Conservation (phyloP, 2,329 filamentous ascomycete species). For the Neonectria faginata region DNA sequence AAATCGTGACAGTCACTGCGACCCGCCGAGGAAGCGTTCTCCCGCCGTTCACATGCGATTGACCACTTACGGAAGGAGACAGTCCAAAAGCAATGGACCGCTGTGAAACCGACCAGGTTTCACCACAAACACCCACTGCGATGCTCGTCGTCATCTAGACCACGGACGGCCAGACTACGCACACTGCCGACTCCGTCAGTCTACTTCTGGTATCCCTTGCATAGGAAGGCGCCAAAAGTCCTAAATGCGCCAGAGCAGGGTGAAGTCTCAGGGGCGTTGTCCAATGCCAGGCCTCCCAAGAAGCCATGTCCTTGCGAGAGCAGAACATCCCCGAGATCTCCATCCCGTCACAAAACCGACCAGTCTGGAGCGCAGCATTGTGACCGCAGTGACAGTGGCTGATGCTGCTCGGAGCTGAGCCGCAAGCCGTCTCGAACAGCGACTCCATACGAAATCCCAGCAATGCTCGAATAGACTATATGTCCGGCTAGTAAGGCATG, state of each 20-base stretch:
- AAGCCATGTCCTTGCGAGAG: conserved; percentile 27
- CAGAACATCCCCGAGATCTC: conserved; percentile 34
- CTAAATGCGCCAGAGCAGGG: conserved; percentile 23
- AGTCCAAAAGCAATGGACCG: conserved; percentile 20
- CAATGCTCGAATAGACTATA: neutral
- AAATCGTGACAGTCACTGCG: neutral
- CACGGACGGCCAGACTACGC: neutral
- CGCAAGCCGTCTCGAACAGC: conserved; percentile 29
- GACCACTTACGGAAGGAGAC: conserved; percentile 13
- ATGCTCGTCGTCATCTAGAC: conserved; percentile 4
- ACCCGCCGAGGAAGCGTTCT: conserved; percentile 4
- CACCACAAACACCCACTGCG: conserved; percentile 31
- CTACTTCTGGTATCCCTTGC: conserved; percentile 5
- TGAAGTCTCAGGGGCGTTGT: conserved; percentile 31
- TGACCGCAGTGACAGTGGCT: conserved; percentile 29
- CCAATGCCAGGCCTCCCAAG: conserved; percentile 21
- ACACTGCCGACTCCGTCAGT: conserved; percentile 1
- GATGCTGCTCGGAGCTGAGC: conserved; percentile 29
- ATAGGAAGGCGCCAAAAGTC: conserved; percentile 3
- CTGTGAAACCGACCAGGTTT: conserved; percentile 43
- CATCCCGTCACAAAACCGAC: conserved; percentile 6
- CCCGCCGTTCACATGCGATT: neutral
- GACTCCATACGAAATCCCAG: conserved; percentile 23
- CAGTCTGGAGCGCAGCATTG: conserved; percentile 29
- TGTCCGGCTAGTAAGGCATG: conserved; percentile 12